Evolutionary conservation across 2,329 filamentous ascomycete genomes (phyloP), one percentile per base, ranked within the genome.

Genomic region (Aphanocladium album): DNA sequence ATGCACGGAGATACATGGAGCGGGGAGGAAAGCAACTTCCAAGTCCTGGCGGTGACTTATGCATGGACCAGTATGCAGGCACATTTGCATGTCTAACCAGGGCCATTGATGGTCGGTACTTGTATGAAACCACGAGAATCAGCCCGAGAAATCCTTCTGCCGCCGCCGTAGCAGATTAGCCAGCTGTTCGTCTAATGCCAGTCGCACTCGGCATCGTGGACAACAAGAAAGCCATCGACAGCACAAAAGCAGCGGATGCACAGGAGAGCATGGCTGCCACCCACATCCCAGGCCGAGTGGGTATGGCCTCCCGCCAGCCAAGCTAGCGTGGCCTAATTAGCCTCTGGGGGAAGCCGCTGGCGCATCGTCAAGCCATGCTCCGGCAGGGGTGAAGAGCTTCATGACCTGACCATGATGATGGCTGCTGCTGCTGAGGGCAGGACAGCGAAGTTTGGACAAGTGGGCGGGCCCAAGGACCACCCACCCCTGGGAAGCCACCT

Each of bases 401-500:
- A 52, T 37, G 12, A 21, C 33, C 9, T 39, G 50, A 23, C 19
- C 33, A 39, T 41, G 33, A 46, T 55, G 37, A 43, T 19, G 39
- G 5, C 43, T 27, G 6, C 17, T 56, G n/a, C 43, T 33, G 19
- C 7, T 39, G 39, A 35, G 41, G 12, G 27, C 41, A 37, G 57
- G 16, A 16, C 41, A n/a, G 14, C 12, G 16, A 21, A 53, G 33
- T 14, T 5, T 25, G 21, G 12, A 9, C 12, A 33, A 23, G n/a
- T 33, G n/a, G n/a, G n/a, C 19, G 45, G 41, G 25, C 14, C 8
- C 25, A 53, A 21, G 17, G 45, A 45, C 19, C n/a, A n/a, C n/a
- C n/a, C 37, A 21, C 47, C 39, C 49, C 57, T 37, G 41, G 35
- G 33, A 50, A 60, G 41, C 57, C 57, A 60, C 50, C 21, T 46